Evolutionary conservation across 1,284 basidiomycete genomes (phyloP), one percentile per base, ranked within the genome.

Genomic region (Sanghuangporus weigelae): DNA sequence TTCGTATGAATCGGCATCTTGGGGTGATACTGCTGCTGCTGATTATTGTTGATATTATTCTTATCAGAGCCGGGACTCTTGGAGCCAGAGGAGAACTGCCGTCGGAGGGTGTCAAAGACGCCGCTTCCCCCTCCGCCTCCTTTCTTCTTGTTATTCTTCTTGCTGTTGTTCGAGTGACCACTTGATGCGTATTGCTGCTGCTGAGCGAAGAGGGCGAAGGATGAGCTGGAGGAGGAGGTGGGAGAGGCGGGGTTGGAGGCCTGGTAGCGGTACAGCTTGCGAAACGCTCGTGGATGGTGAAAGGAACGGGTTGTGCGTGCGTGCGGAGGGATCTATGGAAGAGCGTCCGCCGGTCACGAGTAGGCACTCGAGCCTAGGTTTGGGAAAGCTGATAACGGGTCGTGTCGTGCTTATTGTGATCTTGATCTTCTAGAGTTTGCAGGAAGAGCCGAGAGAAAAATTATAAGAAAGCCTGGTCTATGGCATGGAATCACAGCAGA

Each of bases 1-100:
- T 65, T 65, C 11, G 64, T 64, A 19, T 64, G 64, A 39, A 62
- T 65, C 16, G 64, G 64, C 64, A 65, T 65, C 50, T 51, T 62
- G 53, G 44, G 11, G 12, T 31, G 50, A 14, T 31, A 31, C 26
- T 31, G 26, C 26, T 31, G 26, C 2, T 1, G 26, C 3, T 31
- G 26, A 4, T 31, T 31, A 16, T 46, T 21, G 21, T 59, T 58
- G 8, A 19, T 31, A 19, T 42, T 39, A 14, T 31, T 44, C 40
- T 58, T 23, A 14, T 35, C n/a, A 21, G 57, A 23, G 26, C 26
- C 26, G 3, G 31, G 10, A 50, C 44, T 51, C 59, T 57, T 64
- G 35, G 58, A 57, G 42, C 19, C 50, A n/a, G 51, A 23, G 21
- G 63, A 61, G 63, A 61, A 58, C 54, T 39, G 63, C 31, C 63